Base-by-base conservation (phyloP, 2,329 filamentous ascomycete genomes). In the Pseudogymnoascus sp. region DNA sequence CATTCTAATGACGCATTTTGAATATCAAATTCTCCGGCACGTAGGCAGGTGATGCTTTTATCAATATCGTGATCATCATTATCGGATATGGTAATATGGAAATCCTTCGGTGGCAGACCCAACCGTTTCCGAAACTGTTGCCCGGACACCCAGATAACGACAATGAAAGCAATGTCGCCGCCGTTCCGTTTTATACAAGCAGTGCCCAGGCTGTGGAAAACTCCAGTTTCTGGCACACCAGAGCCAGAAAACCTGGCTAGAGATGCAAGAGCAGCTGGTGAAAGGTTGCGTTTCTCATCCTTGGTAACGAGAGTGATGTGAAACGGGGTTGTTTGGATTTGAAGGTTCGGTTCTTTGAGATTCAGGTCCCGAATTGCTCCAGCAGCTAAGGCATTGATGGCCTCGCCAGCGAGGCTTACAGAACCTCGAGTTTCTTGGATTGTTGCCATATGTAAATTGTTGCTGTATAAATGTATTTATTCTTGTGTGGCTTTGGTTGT, bases 141-240 rank as follows among this genome's bases (percentile, higher is more conserved):
- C 3, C 63, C 65, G 0, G 65, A 44, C 14, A 47, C 59, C 65
- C 65, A 67, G 4, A 67, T 24, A 6, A 67, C 26, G 4, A 63
- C 63, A 14, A 66, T 29, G 8, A 62, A 61, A 13, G 37, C 19
- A 29, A 61, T n/a, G 6, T 61, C 33, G 59, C 33, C 24, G 6
- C 24, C 6, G n/a, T 10, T 38, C 35, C 37, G 24, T 40, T 61
- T 38, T 11, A 61, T 40, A 29, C 8, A 61, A 24, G 37, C 59
- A 38, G 19, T 61, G 19, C 59, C 59, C 8, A 61, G 33, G 24
- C 3, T 29, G 19, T 61, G 37, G 33, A 61, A 26, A 4, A 14
- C 24, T n/a, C 59, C 59, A 38, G 38, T 19, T 40, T 61, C 33
- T 11, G 33, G 13, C 4, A 16, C 59, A 16, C 6, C 6, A 26